phyloP scores from a whole-genome alignment of 495 filamentous ascomycete genomes.

The Podospora appendiculata region DNA sequence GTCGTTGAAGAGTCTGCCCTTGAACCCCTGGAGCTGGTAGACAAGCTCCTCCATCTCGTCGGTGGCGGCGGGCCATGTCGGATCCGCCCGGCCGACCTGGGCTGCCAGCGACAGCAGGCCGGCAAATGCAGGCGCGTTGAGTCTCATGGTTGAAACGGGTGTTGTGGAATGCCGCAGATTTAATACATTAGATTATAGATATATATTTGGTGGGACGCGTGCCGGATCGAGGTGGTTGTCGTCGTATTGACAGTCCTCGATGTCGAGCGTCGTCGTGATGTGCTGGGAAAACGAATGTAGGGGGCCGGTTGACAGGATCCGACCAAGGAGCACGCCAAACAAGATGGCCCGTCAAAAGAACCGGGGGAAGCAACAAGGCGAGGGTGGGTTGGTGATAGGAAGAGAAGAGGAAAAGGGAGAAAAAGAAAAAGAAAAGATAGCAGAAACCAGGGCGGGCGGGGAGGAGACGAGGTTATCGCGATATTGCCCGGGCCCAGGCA shows the following conservation, averaged over 20 bases:
- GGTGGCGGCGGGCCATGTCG: conserved; percentile 51
- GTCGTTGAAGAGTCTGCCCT: conserved; percentile 44
- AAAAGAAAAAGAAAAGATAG: neutral
- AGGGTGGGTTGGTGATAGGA: neutral
- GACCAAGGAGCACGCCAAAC: too few relatives aligned
- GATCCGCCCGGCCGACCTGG: conserved; percentile 27
- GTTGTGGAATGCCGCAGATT: neutral
- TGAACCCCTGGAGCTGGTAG: conserved; percentile 48
- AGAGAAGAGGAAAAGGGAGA: neutral
- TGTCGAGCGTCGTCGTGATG: too few relatives aligned
- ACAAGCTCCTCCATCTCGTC: conserved; percentile 60
- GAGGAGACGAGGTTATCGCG: neutral
- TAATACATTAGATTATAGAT: conserved; percentile 12
- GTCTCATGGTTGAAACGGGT: conserved; percentile 15
- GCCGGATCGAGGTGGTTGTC: neutral
- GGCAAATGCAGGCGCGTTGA: conserved; percentile 12
- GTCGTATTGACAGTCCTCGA: neutral
- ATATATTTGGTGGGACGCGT: neutral
- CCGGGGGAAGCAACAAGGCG: too few relatives aligned
- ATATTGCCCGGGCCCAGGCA: neutral
- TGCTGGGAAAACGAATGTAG: too few relatives aligned
- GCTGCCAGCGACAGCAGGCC: conserved; percentile 26
- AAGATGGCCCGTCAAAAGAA: too few relatives aligned
- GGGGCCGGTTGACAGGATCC: too few relatives aligned
- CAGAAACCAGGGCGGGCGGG: neutral